Percentiles rank a stretch among this genome's conserved stretches.
Evolutionary conservation across 2,329 filamentous ascomycete genomes (phyloP).

Genomic region (Xylaria sp.): DNA sequence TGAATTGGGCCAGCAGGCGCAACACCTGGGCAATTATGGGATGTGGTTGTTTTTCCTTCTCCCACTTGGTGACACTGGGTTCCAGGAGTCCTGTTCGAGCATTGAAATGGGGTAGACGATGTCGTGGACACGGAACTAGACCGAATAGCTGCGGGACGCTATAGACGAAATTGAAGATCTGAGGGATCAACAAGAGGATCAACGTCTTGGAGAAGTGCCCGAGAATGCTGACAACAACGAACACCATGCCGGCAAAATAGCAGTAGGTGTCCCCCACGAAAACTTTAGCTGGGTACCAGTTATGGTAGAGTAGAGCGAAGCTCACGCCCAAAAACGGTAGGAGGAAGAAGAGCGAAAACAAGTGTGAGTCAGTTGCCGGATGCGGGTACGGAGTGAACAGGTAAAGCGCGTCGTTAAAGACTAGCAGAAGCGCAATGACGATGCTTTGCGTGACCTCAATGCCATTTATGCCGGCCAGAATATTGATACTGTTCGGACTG

Average conservation of each 20-base stretch:
- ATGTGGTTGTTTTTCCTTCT: conserved; percentile 72
- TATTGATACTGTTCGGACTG: conserved; percentile 98
- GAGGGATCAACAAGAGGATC: conserved; percentile 87
- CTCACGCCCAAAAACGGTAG: conserved; percentile 95
- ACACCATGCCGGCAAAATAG: conserved; percentile 99
- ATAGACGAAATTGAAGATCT: conserved; percentile 97
- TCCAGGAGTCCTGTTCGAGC: conserved; percentile 85
- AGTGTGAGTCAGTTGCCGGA: conserved; percentile 92
- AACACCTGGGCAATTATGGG: conserved; percentile 70
- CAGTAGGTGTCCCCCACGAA: conserved; percentile 99
- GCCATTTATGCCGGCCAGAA: conserved; percentile 98
- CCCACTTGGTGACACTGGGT: conserved; percentile 83
- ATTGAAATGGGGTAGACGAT: conserved; percentile 91
- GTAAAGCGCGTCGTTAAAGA: conserved; percentile 89
- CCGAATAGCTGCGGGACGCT: conserved; percentile 92
- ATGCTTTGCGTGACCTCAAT: conserved; percentile 96
- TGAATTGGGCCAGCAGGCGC: conserved; percentile 73
- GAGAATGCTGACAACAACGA: conserved; percentile 94
- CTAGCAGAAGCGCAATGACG: conserved; percentile 84
- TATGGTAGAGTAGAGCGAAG: conserved; percentile 84
- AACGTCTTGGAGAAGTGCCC: conserved; percentile 99
- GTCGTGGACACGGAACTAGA: conserved; percentile 89
- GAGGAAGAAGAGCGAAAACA: conserved; percentile 95
- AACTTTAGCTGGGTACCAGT: conserved; percentile 94
- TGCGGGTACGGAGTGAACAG: conserved; percentile 85